Base-by-base conservation (phyloP, 768 basidiomycete genomes). In the Cantharellus cinnabarinus region DNA sequence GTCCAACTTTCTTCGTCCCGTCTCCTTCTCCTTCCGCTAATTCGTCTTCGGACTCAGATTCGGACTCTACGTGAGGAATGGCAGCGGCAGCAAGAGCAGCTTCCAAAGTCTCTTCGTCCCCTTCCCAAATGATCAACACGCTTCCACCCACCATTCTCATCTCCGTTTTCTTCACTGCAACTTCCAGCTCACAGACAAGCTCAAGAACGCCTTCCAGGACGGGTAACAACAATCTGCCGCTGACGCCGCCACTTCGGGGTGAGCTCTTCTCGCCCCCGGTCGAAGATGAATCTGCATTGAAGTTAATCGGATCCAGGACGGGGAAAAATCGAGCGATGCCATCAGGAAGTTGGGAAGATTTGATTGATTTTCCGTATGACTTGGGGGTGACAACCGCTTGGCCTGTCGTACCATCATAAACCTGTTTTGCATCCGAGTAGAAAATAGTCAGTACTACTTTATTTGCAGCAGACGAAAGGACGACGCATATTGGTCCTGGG, bases 271-370 rank as follows among this genome's bases (percentile, higher is more conserved):
- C 44, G 29, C 29, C 44, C 10, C n/a, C n/a, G 37, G 5, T 4
- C 41, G 7, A 62, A 58, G 38, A 54, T 3, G 60, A 48, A 40
- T 29, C 60, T 1, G 42, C 3, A 3, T 2, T 62, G 34, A 14
- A 54, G 53, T 42, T 53, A 29, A 29, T 29, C 20, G 20, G 20
- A 0, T 29, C 20, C 20, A 29, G 20, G 56, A 4, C 55, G 34
- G 88, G 85, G 72, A 95, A 91, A 72, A 91, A 93, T 5, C 76
- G 74, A 2, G 76, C 73, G 42, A 94, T 76, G 4, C 85, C 93
- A n/a, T 81, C 75, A 0, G 79, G 78, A 4, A 98, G 78, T 48
- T 91, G 78, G 7, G 76, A 68, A 2, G 75, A 66, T 62, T 77
- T 79, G 67, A 97, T 76, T 7, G 80, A 75, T 64, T 82, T 86